Percentiles rank a stretch among this genome's conserved stretches.
Conservation (phyloP, 345 rosid genomes). For the Rhodamnia rubescens region DNA sequence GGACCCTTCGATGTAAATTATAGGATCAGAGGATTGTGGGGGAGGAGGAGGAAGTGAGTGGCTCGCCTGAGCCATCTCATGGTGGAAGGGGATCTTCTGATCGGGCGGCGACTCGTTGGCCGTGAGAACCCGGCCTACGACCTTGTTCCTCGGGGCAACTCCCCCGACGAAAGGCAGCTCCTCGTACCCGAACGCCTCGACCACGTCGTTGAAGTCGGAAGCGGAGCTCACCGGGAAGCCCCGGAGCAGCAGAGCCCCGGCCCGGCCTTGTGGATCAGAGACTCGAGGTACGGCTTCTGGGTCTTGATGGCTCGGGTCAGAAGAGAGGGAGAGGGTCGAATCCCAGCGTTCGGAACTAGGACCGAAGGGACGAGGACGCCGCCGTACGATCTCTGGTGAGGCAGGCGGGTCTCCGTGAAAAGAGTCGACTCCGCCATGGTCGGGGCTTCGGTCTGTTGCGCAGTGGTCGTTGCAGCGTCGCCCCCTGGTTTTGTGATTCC, state of each 20-base stretch:
- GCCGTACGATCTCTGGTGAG: constrained; percentile 41
- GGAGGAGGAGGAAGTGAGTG: no score
- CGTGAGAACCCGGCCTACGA: constrained; percentile 82
- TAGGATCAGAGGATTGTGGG: neutral
- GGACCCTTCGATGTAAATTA: neutral
- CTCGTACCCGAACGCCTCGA: constrained; percentile 78
- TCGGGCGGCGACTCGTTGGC: constrained; percentile 95
- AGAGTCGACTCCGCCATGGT: constrained; percentile 12
- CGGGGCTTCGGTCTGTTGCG: no score
- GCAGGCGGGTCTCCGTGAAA: constrained; percentile 28
- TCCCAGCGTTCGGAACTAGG: constrained; percentile 20
- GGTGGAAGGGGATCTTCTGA: constrained; percentile 85
- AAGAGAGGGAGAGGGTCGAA: constrained; percentile 16
- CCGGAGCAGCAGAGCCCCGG: constrained; percentile 67
- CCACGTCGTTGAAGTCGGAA: constrained; percentile 70
- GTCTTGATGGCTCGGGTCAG: constrained; percentile 24
- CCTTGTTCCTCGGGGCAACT: constrained; percentile 66
- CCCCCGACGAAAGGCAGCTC: constrained; percentile 91
- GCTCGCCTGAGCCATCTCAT: constrained; percentile 86
- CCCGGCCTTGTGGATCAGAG: constrained; percentile 49
- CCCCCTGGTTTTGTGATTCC: neutral
- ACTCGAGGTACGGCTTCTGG: constrained; percentile 42
- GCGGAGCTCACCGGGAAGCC: constrained; percentile 55
- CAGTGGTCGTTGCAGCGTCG: no score
- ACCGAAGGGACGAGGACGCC: constrained; percentile 51